Percentiles rank a stretch among this genome's conserved stretches.
Conservation (phyloP, 1,139 yeast genomes). For the Debaryomyces coudertii region DNA sequence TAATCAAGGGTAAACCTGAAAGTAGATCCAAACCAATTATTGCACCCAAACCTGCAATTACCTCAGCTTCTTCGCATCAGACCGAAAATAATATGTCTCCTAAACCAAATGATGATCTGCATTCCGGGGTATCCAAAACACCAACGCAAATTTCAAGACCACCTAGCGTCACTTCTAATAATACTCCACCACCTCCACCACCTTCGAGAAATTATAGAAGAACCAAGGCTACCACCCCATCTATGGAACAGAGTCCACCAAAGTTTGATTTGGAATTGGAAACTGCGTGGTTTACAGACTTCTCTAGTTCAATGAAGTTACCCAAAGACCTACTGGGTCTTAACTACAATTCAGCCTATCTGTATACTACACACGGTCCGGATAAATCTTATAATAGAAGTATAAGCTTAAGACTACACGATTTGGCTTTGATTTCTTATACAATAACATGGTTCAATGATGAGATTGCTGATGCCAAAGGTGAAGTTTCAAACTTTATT, state of each 20-base stretch:
- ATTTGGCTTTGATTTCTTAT: slow-evolving; percentile 52
- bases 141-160: slow-evolving; percentile 10
- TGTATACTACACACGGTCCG: slow-evolving; percentile 20
- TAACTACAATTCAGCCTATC: slow-evolving; percentile 36
- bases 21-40: slow-evolving; percentile 8
- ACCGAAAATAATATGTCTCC: not conserved
- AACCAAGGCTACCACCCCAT: slow-evolving; percentile 20
- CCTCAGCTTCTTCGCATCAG: not conserved
- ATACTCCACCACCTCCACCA: slow-evolving; percentile 38
- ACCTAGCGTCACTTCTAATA: not conserved
- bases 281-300: slow-evolving; percentile 50
- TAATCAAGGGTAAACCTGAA: slow-evolving; percentile 10
- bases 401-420: slow-evolving; percentile 48
- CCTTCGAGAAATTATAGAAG: slow-evolving; percentile 40
- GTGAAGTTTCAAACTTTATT: slow-evolving; percentile 37
- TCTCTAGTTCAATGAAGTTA: slow-evolving; percentile 24
- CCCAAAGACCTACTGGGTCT: slow-evolving; percentile 44
- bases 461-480: slow-evolving; percentile 24
- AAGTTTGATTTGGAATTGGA: slow-evolving; percentile 44
- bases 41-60: not conserved
- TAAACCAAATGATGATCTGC: not conserved
- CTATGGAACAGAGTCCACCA: slow-evolving; percentile 29
- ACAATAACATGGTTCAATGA: slow-evolving; percentile 49
- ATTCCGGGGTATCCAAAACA: not conserved
- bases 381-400: slow-evolving; percentile 21